phyloP scores from a whole-genome alignment of 768 basidiomycete species.

The Mycena alexandri region DNA sequence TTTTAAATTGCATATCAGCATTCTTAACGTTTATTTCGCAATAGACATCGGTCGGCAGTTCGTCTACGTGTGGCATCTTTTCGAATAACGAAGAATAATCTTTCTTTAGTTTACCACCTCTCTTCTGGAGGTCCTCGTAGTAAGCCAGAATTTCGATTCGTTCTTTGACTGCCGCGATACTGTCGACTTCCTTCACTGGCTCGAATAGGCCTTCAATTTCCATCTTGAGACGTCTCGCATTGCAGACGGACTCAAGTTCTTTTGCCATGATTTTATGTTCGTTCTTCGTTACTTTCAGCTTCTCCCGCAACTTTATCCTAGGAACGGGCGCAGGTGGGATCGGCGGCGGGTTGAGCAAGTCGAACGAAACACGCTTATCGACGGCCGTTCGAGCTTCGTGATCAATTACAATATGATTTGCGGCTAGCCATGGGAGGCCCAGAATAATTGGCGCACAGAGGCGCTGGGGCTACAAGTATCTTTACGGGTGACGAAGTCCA shows the following conservation, averaged over 20 bases:
- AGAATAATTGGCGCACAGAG: too few species aligned
- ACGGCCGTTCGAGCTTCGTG: too few species aligned
- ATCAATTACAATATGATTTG: too few species aligned
- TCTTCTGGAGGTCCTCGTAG: background rate
- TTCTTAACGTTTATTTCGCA: slow-evolving; percentile 40
- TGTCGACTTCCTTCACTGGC: background rate
- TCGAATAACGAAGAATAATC: background rate
- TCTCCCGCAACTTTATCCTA: too few species aligned
- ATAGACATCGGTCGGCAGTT: slow-evolving; percentile 39
- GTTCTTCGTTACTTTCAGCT: too few species aligned
- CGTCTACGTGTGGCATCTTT: slow-evolving; percentile 43
- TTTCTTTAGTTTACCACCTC: background rate
- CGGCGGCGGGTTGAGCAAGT: too few species aligned
- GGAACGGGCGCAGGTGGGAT: too few species aligned
- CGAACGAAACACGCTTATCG: too few species aligned
- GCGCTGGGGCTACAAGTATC: too few species aligned
- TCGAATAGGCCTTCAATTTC: background rate
- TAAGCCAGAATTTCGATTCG: background rate
- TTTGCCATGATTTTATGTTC: background rate
- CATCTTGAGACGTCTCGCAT: background rate
- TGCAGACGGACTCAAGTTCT: background rate
- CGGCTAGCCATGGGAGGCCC: too few species aligned
- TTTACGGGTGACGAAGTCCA: too few species aligned
- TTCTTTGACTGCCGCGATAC: background rate
- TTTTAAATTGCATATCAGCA: background rate